Base-by-base conservation (phyloP, 2,329 filamentous ascomycete genomes). In the Aspergillus udagawae region DNA sequence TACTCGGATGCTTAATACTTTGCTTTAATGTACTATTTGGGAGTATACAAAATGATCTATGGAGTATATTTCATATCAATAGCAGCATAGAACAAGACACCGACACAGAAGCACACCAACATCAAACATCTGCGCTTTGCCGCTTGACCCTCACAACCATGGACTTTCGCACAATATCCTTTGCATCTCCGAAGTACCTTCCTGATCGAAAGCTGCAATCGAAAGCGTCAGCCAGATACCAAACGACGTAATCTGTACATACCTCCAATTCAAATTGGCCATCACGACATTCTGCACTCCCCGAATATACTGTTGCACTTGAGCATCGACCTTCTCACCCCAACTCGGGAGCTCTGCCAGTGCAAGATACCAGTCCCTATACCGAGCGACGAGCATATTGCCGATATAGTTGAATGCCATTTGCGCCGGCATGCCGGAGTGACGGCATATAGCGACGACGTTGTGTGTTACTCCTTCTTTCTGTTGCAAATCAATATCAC, bases 201-300 rank as follows among this genome's bases (percentile, higher is more conserved):
- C 61, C 60, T 2, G 60, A 63, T 1, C 60, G 58, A 27, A 67
- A 67, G 51, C 65, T 65, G 27, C 20, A 51, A 41, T 35, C 23
- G n/a, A 20, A 10, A 28, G 10, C 17, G 27, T 41, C 12, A 38
- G 23, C 42, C 7, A 51, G 29, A 3, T 3, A 10, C 6, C 4
- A 10, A 52, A 17, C 12, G 20, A 49, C 38, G 14, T 44, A 12
- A n/a, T n/a, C 20, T 20, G 3, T 20, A 55, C 60, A 14, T 28
- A 65, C 65, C 65, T 69, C 65, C 67, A 68, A 32, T 64, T 60
- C 29, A 67, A 32, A 56, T 67, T 68, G 10, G 65, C 65, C 35
- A 55, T 49, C 10, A 65, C 58, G 25, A 67, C 54, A 56, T 67
- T 59, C 51, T 62, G 61, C 25, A 63, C 60, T 1, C 62, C 65